Evolutionary conservation across 1,284 basidiomycete genomes (phyloP), one percentile per base, ranked within the genome.

Genomic region (Bjerkandera adusta): DNA sequence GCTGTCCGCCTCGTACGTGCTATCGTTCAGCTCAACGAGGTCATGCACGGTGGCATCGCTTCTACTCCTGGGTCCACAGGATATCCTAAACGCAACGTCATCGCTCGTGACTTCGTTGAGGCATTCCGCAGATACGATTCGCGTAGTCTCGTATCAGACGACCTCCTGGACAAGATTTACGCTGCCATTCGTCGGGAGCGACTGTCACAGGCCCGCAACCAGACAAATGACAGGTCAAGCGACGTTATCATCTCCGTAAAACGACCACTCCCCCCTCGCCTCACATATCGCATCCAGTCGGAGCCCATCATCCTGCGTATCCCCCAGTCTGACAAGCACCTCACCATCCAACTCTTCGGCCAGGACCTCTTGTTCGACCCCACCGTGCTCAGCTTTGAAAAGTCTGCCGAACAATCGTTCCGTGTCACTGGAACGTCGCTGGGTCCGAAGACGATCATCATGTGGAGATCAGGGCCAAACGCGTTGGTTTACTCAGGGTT

Each of bases 321-420:
- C 35, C 87, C 92, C 6, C 79, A 85, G 47, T 72, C 83, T 3
- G 95, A 97, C 61, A 74, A 87, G 13, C 69, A 82, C 27, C 80
- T 97, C 51, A 77, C 71, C 16, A 88, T 97, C 57, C 81, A 88
- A 54, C 73, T 97, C 4, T 81, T 84, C 45, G 93, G 94, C 3
- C 84, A 92, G 58, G 92, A 92, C 52, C 71, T 97, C 37, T 71
- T 76, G 37, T 95, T 96, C 62, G 90, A 97, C 55, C 92, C 92
- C 5, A 79, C 88, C 0, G 69, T 85, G 16, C 74, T 97, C 16
- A 83, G 74, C 29, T 97, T 97, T 60, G 66, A 81, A 1, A 81
- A 81, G 53, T 84, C 83, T 0, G 70, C 80, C 1, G 85, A 91
- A 57, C 85, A 79, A n/a, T 86, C 88, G 4, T 97, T 97, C 76